These are phyloP conservation scores for Mortierella sp. DNA, from an alignment of 371 early-diverging fungal genomes.

Conservation along the genomic window DNA sequence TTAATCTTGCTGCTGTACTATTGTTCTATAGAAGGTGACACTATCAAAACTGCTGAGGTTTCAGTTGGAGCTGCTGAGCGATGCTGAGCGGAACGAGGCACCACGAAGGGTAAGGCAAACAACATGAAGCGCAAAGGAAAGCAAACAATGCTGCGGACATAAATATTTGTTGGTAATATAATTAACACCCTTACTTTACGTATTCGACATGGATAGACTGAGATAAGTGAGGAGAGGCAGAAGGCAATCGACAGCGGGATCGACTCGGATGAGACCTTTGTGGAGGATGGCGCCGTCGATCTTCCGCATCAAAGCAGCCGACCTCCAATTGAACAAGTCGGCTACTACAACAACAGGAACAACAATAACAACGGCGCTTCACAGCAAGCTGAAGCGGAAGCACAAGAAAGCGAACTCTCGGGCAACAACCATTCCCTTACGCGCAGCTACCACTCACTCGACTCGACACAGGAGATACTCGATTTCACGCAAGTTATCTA, in stretches of 20 bases:
- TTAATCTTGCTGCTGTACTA: not conserved
- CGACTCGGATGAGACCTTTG: not conserved
- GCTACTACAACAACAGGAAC: not conserved
- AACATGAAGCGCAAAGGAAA: not conserved
- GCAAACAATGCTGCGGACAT: not conserved
- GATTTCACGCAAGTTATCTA: no score
- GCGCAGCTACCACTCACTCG: not conserved
- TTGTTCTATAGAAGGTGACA: not conserved
- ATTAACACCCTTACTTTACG: not conserved
- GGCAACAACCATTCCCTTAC: not conserved
- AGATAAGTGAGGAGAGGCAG: not conserved
- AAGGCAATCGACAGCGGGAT: not conserved
- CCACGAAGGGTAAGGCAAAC: not conserved
- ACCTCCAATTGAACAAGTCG: not conserved
- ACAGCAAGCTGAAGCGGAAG: not conserved
- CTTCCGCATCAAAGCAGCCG: not conserved
- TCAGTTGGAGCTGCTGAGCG: not conserved
- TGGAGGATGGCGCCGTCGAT: not conserved
- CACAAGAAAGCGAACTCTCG: not conserved
- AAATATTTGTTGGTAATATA: not conserved
- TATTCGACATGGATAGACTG: not conserved
- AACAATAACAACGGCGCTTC: not conserved
- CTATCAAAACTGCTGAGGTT: not conserved
- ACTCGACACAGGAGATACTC: not conserved
- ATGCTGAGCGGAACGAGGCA: not conserved